Percentiles rank a stretch among this genome's conserved stretches.
Conservation (phyloP, 441 rosid genomes). For the Populus trichocarpa region DNA sequence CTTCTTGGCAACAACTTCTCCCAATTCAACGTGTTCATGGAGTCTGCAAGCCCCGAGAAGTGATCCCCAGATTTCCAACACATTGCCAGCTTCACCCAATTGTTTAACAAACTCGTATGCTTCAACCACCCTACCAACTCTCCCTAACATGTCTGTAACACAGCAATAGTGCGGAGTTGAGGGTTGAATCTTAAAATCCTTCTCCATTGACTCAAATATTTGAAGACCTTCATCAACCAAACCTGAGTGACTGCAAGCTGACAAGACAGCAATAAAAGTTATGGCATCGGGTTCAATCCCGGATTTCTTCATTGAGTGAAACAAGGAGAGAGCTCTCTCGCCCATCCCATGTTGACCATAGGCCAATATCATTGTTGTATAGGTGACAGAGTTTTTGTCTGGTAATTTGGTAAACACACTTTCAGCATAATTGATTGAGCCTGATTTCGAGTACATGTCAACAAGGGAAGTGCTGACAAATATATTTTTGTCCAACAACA, state of each 20-base stretch:
- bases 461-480: slow-evolving; percentile 73
- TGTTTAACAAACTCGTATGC: slow-evolving; percentile 71
- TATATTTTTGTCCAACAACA: slow-evolving; percentile 54
- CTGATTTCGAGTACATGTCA: slow-evolving; percentile 85
- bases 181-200: slow-evolving; percentile 50
- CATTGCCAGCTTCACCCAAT: slow-evolving; percentile 63
- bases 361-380: slow-evolving; percentile 72
- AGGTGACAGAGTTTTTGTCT: slow-evolving; percentile 71
- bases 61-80: slow-evolving; percentile 78
- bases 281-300: slow-evolving; percentile 57
- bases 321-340: slow-evolving; percentile 67
- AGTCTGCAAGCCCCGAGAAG: slow-evolving; percentile 75
- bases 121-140: slow-evolving; percentile 71
- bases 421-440: slow-evolving; percentile 59
- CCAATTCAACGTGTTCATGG: slow-evolving; percentile 57
- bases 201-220: slow-evolving; percentile 60
- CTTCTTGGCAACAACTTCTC: slow-evolving; percentile 54
- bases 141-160: slow-evolving; percentile 79
- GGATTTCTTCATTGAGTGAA: slow-evolving; percentile 51
- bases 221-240: slow-evolving; percentile 71
- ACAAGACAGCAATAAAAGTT: slow-evolving; percentile 70
- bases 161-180: slow-evolving; percentile 74
- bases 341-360: slow-evolving; percentile 91
- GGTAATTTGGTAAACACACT: slow-evolving; percentile 39
- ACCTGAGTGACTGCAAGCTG: slow-evolving; percentile 84